Conservation (phyloP, 2,329 filamentous ascomycete species). For the Microsporum audouinii region DNA sequence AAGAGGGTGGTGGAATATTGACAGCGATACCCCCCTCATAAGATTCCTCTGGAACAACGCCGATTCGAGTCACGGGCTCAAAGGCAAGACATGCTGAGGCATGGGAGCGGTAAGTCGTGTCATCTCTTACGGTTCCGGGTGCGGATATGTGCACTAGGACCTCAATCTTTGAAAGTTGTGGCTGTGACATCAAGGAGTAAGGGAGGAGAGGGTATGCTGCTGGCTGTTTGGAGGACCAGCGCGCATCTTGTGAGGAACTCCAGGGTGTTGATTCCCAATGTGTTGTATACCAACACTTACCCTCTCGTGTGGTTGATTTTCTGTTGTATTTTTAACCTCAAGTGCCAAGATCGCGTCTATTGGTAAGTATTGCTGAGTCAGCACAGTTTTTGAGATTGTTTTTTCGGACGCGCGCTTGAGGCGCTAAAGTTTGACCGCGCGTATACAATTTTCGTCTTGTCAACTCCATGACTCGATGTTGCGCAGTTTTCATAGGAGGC, state of each 20-base stretch:
- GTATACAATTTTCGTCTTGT: too few relatives aligned
- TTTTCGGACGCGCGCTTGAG: too few relatives aligned
- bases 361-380: too few relatives aligned
- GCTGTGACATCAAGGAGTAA: constrained; percentile 4
- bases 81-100: constrained; percentile 29
- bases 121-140: constrained; percentile 26
- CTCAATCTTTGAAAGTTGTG: constrained; percentile 15
- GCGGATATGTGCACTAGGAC: constrained; percentile 35
- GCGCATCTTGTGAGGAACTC: background rate
- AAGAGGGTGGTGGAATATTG: background rate
- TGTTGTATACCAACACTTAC: background rate
- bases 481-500: too few relatives aligned
- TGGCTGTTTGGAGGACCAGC: background rate
- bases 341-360: too few relatives aligned
- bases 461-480: too few relatives aligned
- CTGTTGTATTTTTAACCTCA: too few relatives aligned
- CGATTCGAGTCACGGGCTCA: constrained; percentile 18
- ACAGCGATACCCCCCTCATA: too few relatives aligned
- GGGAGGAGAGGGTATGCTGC: background rate
- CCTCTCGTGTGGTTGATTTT: background rate
- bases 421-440: too few relatives aligned
- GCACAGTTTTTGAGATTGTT: too few relatives aligned
- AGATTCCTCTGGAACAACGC: background rate
- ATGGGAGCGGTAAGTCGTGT: constrained; percentile 30
- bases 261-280: background rate